These are phyloP conservation scores for Diaporthe sp. DNA, from an alignment of 2,329 filamentous ascomycete species.

Conservation along the genomic window DNA sequence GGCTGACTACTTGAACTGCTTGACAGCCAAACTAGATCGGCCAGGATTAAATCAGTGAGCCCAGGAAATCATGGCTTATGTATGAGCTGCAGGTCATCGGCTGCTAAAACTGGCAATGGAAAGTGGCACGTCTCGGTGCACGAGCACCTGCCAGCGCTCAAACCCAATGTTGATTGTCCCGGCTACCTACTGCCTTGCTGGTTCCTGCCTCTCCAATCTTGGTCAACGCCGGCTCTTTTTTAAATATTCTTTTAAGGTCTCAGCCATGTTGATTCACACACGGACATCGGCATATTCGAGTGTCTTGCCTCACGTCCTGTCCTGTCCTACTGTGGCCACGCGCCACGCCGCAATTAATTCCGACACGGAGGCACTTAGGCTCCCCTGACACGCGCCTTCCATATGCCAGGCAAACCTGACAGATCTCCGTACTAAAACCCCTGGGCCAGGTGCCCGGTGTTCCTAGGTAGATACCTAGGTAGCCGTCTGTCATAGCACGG, in stretches of 20 bases:
- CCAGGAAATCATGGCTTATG: background rate
- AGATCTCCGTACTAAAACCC: background rate
- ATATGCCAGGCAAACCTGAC: background rate
- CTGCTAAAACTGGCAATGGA: background rate
- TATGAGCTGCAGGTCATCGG: background rate
- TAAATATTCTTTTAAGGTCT: background rate
- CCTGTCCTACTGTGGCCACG: background rate
- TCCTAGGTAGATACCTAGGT: too few species aligned
- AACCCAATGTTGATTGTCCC: background rate
- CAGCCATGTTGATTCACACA: slow-evolving; percentile 8
- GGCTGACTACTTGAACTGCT: background rate
- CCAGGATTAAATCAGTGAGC: background rate
- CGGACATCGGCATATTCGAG: background rate
- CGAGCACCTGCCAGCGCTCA: background rate
- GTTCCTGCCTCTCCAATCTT: background rate
- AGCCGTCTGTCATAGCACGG: background rate
- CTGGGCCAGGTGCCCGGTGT: background rate
- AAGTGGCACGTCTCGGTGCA: background rate
- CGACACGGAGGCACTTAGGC: background rate
- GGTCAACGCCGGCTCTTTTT: background rate
- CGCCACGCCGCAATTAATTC: slow-evolving; percentile 2
- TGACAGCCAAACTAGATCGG: background rate
- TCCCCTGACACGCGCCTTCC: background rate
- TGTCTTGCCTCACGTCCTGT: slow-evolving; percentile 9
- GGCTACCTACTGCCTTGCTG: background rate